These are phyloP conservation scores for Podaxis rugospora DNA, from an alignment of 768 basidiomycete genomes.

Conservation along the genomic window DNA sequence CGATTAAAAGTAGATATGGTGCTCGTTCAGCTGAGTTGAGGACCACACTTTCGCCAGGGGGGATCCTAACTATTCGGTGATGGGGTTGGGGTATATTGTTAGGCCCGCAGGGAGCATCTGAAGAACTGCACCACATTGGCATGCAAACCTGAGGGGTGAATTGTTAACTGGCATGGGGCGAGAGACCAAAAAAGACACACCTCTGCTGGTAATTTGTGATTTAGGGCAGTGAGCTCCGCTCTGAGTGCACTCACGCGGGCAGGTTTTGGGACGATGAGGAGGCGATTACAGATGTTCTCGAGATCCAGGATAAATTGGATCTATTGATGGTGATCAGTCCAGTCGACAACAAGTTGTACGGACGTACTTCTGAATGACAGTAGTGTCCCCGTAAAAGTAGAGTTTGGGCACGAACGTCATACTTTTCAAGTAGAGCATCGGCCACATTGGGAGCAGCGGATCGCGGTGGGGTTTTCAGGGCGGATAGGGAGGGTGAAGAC, in stretches of 20 bases:
- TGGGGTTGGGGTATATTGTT: slow-evolving; percentile 58
- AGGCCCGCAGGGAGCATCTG: slow-evolving; percentile 44
- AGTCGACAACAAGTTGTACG: slow-evolving; percentile 3
- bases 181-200: slow-evolving; percentile 33
- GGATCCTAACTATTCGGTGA: slow-evolving; percentile 94
- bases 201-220: slow-evolving; percentile 95
- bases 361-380: slow-evolving; percentile 76
- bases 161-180: not conserved
- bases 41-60: slow-evolving; percentile 96
- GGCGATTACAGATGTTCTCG: slow-evolving; percentile 88
- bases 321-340: slow-evolving; percentile 32
- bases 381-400: slow-evolving; percentile 82
- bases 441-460: slow-evolving; percentile 39
- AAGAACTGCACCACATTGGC: slow-evolving; percentile 83
- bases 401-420: slow-evolving; percentile 62
- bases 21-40: slow-evolving; percentile 96
- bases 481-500: slow-evolving; percentile 68
- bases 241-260: slow-evolving; percentile 95
- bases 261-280: slow-evolving; percentile 88
- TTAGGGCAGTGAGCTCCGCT: slow-evolving; percentile 91
- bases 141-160: slow-evolving; percentile 61
- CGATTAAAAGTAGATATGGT: slow-evolving; percentile 88
- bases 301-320: slow-evolving; percentile 83
- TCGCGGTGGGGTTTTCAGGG: slow-evolving; percentile 39
- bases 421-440: slow-evolving; percentile 61